Base-by-base conservation (phyloP, 2,329 filamentous ascomycete species). In the Ophiocordyceps robertsii region DNA sequence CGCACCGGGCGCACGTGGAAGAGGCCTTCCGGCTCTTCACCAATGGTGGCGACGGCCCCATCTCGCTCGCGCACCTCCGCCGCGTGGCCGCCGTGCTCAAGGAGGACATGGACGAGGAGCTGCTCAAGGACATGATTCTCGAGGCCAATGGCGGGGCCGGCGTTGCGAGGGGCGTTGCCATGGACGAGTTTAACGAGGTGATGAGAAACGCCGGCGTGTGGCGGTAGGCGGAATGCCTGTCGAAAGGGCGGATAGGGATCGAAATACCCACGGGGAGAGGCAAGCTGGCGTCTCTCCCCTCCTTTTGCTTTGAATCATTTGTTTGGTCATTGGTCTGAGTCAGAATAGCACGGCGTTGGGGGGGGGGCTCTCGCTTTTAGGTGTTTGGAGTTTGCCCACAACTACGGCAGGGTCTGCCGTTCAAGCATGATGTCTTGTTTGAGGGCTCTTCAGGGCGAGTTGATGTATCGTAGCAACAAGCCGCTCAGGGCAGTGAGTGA, bases 121-220 rank as follows among this genome's bases (percentile, higher is more conserved):
- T 94, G 56, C 66, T 98, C 56, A 78, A 77, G 65, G 88, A 95
- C 66, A 98, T 98, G 92, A 82, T 98, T 44, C 67, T 88, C 39
- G 90, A 96, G 69, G 92, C 90, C 39, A 95, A 93, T 61, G 85
- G 84, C 3, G 87, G 85, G 2, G 77, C 73, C 4, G 81, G 83
- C 14, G 73, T 84, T 11, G 75, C 69, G 32, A 73, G 69, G 44
- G 86, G 84, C 8, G 90, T 94, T 10, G 76, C 69, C 35, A 68
- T 80, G 55, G 80, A 84, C 41, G 86, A 95, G 56, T 95, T 95
- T 63, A 82, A 88, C 62, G 76, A 76, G 43, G 84, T 95, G 6
- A 90, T 95, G 87, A 75, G 71, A 49, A 71, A 84, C 53, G 89
- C 88, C 6, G 88, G 88, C 1, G 80, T 89, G 32, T 90, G 90